Conservation (phyloP, 345 rosid genomes). For the Capsella bursapastoris region DNA sequence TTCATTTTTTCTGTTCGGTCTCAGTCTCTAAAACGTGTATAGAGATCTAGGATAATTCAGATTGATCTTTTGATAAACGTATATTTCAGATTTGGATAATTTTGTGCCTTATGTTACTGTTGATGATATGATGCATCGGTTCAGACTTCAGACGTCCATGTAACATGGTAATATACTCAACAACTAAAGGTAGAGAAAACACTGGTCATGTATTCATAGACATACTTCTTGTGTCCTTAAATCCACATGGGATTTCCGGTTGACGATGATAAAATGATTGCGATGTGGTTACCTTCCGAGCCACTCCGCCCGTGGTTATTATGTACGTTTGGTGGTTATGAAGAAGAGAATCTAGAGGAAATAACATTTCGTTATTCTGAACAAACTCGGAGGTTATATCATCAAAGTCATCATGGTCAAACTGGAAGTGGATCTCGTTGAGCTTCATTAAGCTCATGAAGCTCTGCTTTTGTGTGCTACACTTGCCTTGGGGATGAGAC, state of each 20-base stretch:
- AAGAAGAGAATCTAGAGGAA: slow-evolving; percentile 17
- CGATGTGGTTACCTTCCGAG: slow-evolving; percentile 19
- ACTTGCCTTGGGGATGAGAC: slow-evolving; percentile 25
- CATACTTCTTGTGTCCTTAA: slow-evolving; percentile 28
- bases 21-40: no score
- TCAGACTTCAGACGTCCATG: background rate
- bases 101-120: background rate
- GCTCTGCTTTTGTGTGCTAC: slow-evolving; percentile 23
- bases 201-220: slow-evolving; percentile 18
- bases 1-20: no score
- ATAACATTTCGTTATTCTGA: slow-evolving; percentile 11
- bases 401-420: slow-evolving; percentile 33
- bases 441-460: slow-evolving; percentile 16
- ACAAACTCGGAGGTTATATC: slow-evolving; percentile 29
- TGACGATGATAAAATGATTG: slow-evolving; percentile 32
- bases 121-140: slow-evolving; percentile 14
- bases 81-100: background rate
- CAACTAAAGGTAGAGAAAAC: slow-evolving; percentile 1
- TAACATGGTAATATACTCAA: background rate
- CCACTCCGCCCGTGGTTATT: background rate
- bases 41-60: no score
- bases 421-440: slow-evolving; percentile 30
- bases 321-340: slow-evolving; percentile 10
- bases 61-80: background rate
- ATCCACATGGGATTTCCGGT: background rate